Evolutionary conservation across 805 yeast genomes (phyloP).

Genomic region (Candida sanyiensis): DNA sequence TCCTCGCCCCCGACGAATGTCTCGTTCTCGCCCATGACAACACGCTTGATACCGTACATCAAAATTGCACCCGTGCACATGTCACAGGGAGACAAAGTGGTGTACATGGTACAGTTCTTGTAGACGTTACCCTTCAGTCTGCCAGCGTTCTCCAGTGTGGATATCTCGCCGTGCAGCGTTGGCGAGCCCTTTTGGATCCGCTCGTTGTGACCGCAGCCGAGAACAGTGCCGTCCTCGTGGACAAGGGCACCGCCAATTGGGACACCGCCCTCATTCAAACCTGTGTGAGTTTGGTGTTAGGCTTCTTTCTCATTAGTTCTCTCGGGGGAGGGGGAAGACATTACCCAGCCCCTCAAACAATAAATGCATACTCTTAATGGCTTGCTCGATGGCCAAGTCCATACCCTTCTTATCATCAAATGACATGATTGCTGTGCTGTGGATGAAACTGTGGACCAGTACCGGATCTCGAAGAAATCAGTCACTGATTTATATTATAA

Average conservation of each 20-base stretch:
- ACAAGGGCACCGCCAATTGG: constrained; percentile 60
- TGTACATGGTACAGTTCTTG: constrained; percentile 79
- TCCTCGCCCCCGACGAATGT: constrained; percentile 84
- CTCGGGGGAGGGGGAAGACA: background rate
- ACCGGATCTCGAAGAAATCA: too few relatives aligned
- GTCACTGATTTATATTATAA: too few relatives aligned
- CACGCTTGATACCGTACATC: constrained; percentile 80
- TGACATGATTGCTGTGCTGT: constrained; percentile 39
- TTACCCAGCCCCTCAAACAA: too few relatives aligned
- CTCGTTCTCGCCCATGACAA: constrained; percentile 84
- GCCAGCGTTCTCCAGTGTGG: constrained; percentile 87
- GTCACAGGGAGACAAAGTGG: constrained; percentile 87
- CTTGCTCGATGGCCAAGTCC: constrained; percentile 68
- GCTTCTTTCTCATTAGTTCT: constrained; percentile 1
- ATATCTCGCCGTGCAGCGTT: constrained; percentile 87
- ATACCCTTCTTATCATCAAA: constrained; percentile 64
- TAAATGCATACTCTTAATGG: constrained; percentile 49
- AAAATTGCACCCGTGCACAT: constrained; percentile 95
- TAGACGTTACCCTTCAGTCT: constrained; percentile 75
- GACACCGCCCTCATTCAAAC: constrained; percentile 33
- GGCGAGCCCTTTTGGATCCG: constrained; percentile 82
- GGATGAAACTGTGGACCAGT: too few relatives aligned
- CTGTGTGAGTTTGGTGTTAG: constrained; percentile 27
- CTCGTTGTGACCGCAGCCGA: constrained; percentile 88
- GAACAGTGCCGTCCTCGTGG: constrained; percentile 67